phyloP scores from a whole-genome alignment of 139 green algal species.

The Chlorella sorokiniana region DNA sequence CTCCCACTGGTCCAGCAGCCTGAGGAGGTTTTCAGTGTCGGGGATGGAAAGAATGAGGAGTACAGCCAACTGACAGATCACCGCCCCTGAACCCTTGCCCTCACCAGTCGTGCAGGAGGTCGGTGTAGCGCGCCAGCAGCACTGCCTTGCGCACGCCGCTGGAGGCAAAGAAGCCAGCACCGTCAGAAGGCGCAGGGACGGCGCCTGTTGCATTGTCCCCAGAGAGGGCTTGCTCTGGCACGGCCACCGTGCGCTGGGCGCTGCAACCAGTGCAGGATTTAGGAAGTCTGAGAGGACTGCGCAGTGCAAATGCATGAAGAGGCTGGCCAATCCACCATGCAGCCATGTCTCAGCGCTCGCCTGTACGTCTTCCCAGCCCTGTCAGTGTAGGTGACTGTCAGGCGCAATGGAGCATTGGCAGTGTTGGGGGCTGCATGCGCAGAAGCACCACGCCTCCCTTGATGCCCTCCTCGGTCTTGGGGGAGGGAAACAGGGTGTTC shows the following conservation, averaged over 20 bases:
- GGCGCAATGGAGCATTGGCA: slow-evolving; percentile 11
- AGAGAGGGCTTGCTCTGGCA: background rate
- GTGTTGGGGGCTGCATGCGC: slow-evolving; percentile 4
- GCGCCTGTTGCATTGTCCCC: background rate
- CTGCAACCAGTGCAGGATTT: background rate
- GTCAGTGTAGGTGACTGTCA: slow-evolving; percentile 34
- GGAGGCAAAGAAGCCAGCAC: slow-evolving; percentile 17
- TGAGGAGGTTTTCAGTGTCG: background rate
- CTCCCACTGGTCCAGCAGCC: slow-evolving; percentile 41
- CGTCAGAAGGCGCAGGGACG: background rate
- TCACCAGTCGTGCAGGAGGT: slow-evolving; percentile 40
- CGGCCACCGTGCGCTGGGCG: background rate
- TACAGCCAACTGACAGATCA: background rate
- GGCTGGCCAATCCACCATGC: no score
- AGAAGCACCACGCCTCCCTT: slow-evolving; percentile 46
- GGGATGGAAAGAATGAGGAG: background rate
- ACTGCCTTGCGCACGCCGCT: slow-evolving; percentile 43
- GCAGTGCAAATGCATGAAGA: background rate
- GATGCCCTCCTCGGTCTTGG: slow-evolving; percentile 45
- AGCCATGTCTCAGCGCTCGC: no score
- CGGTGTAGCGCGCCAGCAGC: slow-evolving; percentile 41
- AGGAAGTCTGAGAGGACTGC: background rate
- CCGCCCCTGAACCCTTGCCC: background rate
- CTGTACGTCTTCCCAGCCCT: background rate
- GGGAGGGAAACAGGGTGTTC: slow-evolving; percentile 35